phyloP scores from a whole-genome alignment of 805 yeast genomes.

The Komagataella pseudopastoris region DNA sequence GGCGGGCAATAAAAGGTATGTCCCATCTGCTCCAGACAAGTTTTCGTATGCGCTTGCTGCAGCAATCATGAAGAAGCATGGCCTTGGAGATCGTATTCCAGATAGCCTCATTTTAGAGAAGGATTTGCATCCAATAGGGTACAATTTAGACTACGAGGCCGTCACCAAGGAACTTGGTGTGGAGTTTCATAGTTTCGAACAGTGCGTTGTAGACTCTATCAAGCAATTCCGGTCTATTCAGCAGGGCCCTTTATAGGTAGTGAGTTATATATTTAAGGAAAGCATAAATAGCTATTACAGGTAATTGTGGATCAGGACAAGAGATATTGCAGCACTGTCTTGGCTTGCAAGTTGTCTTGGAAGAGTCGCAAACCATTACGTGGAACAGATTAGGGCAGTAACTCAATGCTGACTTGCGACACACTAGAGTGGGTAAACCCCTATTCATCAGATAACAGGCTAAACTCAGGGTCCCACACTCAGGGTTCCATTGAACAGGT shows the following conservation, averaged over 20 bases:
- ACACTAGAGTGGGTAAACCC: too few species aligned
- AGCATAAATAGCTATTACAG: not conserved
- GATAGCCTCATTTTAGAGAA: slow-evolving; percentile 6
- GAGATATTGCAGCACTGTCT: not conserved
- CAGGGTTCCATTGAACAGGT: too few species aligned
- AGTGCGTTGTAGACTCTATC: slow-evolving; percentile 27
- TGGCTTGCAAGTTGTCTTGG: not conserved
- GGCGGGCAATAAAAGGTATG: slow-evolving; percentile 14
- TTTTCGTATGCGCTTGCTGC: slow-evolving; percentile 17
- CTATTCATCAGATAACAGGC: too few species aligned
- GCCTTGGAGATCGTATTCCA: slow-evolving; percentile 9
- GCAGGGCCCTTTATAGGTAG: not conserved
- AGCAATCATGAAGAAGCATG: slow-evolving; percentile 13
- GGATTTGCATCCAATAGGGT: slow-evolving; percentile 7
- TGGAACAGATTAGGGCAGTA: not conserved
- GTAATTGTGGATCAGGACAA: not conserved
- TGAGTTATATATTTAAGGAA: not conserved
- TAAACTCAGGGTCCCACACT: too few species aligned
- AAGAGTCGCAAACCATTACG: not conserved
- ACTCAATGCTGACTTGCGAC: not conserved
- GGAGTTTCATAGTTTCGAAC: slow-evolving; percentile 22
- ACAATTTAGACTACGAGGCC: slow-evolving; percentile 20
- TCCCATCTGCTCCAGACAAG: slow-evolving; percentile 16
- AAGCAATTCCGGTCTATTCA: slow-evolving; percentile 17
- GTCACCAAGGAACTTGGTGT: slow-evolving; percentile 25